Evolutionary conservation across 2,329 filamentous ascomycete genomes (phyloP), one percentile per base, ranked within the genome.

Genomic region (Colletotrichum noveboracense): DNA sequence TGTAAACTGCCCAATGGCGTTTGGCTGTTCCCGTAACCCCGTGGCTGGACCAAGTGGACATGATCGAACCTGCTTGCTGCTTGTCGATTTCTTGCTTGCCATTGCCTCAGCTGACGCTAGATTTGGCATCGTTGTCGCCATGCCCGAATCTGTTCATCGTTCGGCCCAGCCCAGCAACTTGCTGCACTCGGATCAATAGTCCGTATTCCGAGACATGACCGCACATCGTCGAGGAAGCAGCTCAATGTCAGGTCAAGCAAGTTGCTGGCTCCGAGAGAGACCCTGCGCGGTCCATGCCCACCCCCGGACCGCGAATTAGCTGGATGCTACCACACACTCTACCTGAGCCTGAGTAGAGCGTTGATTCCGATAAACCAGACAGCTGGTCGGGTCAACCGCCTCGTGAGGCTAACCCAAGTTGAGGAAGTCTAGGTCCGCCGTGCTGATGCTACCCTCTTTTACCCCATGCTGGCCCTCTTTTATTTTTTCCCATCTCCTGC

Each of bases 391-490:
- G 34, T 66, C 64, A 52, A 68, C 64, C 70, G 64, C 73, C 58
- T 75, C 73, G 73, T 68, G 73, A 73, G 70, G 43, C 73, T 75
- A 75, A 43, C 70, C 65, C 70, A 55, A 58, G 36, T 62, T 58
- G 66, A 73, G 24, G 52, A 26, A 69, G 70, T 52, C 73, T 26
- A 73, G 71, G 73, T 60, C 62, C 70, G 70, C 26, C 34, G 70
- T 55, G 58, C 64, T 73, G 73, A 68, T 75, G 58, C 32, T 65
- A 69, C 70, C 73, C 48, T 69, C 70, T 69, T 69, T 60, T 73
- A 73, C 64, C 73, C 73, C 73, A 73, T 73, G 73, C 64, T 28
- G 73, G 48, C 64, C 73, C 73, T 73, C 70, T 69, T 75, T 73
- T 75, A 56, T 16, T 61, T 71, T 55, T 60, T 30, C n/a, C 21